Evolutionary conservation across 73 alveolate species (phyloP).

Genomic region (Uronychia binucleata): DNA sequence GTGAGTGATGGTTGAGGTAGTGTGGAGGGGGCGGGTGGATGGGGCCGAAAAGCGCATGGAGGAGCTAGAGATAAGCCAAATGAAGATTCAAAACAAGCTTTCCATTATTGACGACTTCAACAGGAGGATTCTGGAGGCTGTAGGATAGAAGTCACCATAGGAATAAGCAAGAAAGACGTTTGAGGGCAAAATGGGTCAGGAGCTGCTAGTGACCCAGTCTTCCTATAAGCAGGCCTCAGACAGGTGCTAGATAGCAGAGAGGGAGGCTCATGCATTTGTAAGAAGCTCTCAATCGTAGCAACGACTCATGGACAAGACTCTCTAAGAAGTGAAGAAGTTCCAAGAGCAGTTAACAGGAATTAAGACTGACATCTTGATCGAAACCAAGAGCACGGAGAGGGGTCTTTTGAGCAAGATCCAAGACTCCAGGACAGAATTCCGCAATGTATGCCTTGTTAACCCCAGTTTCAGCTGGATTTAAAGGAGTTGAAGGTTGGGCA

Average conservation of each 20-base stretch:
- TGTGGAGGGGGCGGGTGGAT: too few species aligned
- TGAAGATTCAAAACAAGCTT: too few species aligned
- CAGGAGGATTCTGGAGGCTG: too few species aligned
- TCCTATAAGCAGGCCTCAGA: not conserved
- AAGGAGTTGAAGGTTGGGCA: not conserved
- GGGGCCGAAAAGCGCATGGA: too few species aligned
- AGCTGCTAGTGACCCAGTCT: not conserved
- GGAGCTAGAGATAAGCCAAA: too few species aligned
- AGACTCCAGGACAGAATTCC: not conserved
- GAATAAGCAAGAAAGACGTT: too few species aligned
- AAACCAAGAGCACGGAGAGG: not conserved
- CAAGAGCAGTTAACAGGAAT: not conserved
- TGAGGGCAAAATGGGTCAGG: not conserved
- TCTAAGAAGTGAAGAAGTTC: not conserved
- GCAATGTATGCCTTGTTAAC: not conserved
- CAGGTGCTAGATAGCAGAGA: not conserved
- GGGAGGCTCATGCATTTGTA: not conserved
- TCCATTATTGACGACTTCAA: too few species aligned
- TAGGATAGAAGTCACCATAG: too few species aligned
- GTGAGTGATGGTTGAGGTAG: too few species aligned
- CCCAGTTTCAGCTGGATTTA: not conserved
- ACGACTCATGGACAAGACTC: not conserved
- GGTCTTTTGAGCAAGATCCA: not conserved
- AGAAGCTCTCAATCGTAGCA: not conserved
- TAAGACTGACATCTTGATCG: not conserved